Conservation (phyloP, 2,329 filamentous ascomycete genomes). For the Sarocladiaceae sp. region DNA sequence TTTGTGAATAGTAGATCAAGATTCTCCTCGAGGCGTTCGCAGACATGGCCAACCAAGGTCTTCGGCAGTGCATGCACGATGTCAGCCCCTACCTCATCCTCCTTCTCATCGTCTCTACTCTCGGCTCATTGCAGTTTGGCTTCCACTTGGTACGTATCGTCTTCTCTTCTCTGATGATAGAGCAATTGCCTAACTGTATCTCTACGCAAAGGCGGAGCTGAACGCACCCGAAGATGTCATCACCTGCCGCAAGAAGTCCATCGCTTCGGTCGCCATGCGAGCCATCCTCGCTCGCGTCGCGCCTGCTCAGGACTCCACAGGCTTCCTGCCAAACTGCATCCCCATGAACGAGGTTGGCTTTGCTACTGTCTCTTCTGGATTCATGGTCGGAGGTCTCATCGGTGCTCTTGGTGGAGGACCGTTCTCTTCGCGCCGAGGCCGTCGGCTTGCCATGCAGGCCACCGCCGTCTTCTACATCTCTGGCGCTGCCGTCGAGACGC, state of each 20-base stretch:
- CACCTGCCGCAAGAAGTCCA: slow-evolving; percentile 63
- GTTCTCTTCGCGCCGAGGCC: slow-evolving; percentile 69
- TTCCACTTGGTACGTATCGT: slow-evolving; percentile 70
- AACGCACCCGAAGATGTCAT: slow-evolving; percentile 94
- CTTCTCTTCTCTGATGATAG: background rate
- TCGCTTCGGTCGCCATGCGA: slow-evolving; percentile 18
- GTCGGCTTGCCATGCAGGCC: slow-evolving; percentile 68
- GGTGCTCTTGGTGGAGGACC: slow-evolving; percentile 78
- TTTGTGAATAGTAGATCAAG: too few species aligned
- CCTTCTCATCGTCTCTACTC: slow-evolving; percentile 66
- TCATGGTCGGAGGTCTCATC: slow-evolving; percentile 79
- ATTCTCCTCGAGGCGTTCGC: too few species aligned
- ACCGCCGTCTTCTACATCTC: slow-evolving; percentile 70
- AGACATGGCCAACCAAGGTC: slow-evolving; percentile 1
- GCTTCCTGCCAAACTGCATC: slow-evolving; percentile 67
- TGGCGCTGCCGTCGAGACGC: slow-evolving; percentile 69
- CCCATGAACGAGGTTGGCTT: slow-evolving; percentile 78
- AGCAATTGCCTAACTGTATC: slow-evolving; percentile 9
- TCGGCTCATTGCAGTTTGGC: slow-evolving; percentile 90
- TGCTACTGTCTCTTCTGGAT: slow-evolving; percentile 82
- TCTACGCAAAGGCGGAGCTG: slow-evolving; percentile 61
- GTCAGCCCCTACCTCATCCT: slow-evolving; percentile 74
- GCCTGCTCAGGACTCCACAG: background rate
- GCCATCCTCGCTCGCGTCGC: slow-evolving; percentile 16
- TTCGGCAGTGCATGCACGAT: slow-evolving; percentile 22